Evolutionary conservation across 2,329 filamentous ascomycete genomes (phyloP), one percentile per base, ranked within the genome.

Genomic region (Sclerotinia subarctica): DNA sequence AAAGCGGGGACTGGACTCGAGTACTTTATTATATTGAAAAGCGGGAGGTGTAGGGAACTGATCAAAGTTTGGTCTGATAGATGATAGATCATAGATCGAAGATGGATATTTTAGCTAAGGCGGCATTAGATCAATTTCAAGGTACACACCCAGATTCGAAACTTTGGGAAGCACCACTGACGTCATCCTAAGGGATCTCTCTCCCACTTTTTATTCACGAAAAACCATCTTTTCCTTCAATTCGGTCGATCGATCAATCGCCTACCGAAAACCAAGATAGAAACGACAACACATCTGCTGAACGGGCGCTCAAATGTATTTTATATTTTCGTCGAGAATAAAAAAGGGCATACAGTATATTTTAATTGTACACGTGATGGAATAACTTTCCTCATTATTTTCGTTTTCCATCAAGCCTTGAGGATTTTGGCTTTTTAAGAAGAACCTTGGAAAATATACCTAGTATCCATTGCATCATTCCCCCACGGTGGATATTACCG

Each of bases 111-210:
- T 57, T n/a, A 13, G 8, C 21, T 60, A 62, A 24, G 44, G 44
- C 58, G 58, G 58, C 58, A 11, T 49, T 49, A 62, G 58, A 62
- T 47, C 44, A 49, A 17, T 35, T 24, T 49, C 58, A 62, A 62
- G 58, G 58, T 49, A 49, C 44, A 5, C 26, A 5, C 26, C 42
- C 24, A 60, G 42, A 60, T 56, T 56, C 21, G 26, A 29, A 59
- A 59, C 26, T 15, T 29, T 47, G n/a, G 17, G 26, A 47, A 13
- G 13, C 13, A 26, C 29, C 59, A 38, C 59, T 51, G 59, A 62
- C 46, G 59, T 62, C 59, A 62, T 26, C 8, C 26, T 38, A 0
- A 62, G 24, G n/a, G 46, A 24, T 62, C 15, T 17, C 19, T 62
- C 58, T 62, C 58, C 58, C 35, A 62, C 58, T 62, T 62, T 62